Conservation (phyloP, 129 eudicot genomes). For the Flaveria sonorensis region DNA sequence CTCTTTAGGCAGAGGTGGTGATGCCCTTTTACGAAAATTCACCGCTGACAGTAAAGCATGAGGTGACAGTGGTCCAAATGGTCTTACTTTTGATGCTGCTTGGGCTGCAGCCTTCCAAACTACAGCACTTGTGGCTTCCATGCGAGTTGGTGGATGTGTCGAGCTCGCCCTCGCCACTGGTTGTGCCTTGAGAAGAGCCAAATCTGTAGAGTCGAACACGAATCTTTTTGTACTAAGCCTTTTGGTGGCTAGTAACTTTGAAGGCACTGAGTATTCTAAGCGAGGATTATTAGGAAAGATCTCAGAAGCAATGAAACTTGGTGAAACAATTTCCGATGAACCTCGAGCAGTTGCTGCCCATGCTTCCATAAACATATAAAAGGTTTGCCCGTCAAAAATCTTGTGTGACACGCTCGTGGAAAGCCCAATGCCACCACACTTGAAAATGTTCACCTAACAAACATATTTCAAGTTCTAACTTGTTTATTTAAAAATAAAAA, state of each 20-base stretch:
- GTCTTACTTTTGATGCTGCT: slow-evolving; percentile 15
- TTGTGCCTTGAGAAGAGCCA: slow-evolving; percentile 5
- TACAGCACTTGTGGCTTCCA: slow-evolving; percentile 2
- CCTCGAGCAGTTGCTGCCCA: slow-evolving; percentile 29
- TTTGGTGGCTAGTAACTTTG: slow-evolving; percentile 26
- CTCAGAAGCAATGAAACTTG: slow-evolving; percentile 20
- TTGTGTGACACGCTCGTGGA: slow-evolving; percentile 27
- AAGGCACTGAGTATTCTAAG: slow-evolving; percentile 17
- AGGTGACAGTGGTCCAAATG: slow-evolving; percentile 7
- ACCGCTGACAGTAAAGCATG: neutral
- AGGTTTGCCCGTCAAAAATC: slow-evolving; percentile 22
- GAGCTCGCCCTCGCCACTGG: neutral
- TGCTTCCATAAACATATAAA: slow-evolving; percentile 25
- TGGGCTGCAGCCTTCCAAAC: slow-evolving; percentile 23
- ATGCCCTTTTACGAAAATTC: slow-evolving; percentile 13
- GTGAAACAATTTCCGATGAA: neutral
- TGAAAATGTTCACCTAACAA: slow-evolving; percentile 24
- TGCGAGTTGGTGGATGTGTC: slow-evolving; percentile 7
- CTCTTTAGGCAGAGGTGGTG: slow-evolving; percentile 6
- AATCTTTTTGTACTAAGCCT: slow-evolving; percentile 7
- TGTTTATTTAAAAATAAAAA: neutral
- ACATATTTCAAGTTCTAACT: neutral
- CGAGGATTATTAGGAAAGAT: slow-evolving; percentile 23
- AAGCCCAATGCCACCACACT: slow-evolving; percentile 35
- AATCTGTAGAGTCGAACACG: slow-evolving; percentile 1